Conservation (phyloP, 331 rosid genomes). For the Telfairia occidentalis region DNA sequence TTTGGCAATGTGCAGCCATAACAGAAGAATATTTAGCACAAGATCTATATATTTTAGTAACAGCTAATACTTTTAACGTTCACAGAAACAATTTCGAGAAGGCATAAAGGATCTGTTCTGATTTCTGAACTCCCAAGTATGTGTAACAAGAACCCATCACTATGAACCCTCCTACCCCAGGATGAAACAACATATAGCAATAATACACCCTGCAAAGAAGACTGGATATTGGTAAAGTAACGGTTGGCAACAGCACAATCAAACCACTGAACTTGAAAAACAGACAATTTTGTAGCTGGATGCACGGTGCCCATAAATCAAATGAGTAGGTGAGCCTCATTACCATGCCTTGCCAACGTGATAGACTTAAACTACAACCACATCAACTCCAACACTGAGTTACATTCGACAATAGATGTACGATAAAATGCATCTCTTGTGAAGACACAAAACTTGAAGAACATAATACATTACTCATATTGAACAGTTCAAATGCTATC, state of each 20-base stretch:
- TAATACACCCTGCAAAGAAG: not conserved
- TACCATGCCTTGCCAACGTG: not conserved
- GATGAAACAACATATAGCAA: not conserved
- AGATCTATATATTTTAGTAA: not conserved
- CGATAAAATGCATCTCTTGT: not conserved
- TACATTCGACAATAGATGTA: not conserved
- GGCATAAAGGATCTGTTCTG: not conserved
- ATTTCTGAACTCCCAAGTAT: not conserved
- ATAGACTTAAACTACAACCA: not conserved
- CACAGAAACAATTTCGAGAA: not conserved
- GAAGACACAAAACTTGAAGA: not conserved
- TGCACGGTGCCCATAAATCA: not conserved
- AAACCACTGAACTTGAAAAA: not conserved
- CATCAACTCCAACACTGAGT: not conserved
- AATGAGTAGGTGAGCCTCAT: not conserved
- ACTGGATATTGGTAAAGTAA: not conserved
- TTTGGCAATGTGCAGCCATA: not conserved
- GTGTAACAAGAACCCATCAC: not conserved
- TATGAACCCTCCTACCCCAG: not conserved
- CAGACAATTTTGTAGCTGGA: not conserved
- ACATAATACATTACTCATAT: not conserved
- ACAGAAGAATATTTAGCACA: not conserved
- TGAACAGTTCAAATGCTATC: not conserved
- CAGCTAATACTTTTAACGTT: not conserved
- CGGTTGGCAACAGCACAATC: not conserved